Evolutionary conservation across 768 basidiomycete genomes (phyloP).

Genomic region (Mycena rosella): DNA sequence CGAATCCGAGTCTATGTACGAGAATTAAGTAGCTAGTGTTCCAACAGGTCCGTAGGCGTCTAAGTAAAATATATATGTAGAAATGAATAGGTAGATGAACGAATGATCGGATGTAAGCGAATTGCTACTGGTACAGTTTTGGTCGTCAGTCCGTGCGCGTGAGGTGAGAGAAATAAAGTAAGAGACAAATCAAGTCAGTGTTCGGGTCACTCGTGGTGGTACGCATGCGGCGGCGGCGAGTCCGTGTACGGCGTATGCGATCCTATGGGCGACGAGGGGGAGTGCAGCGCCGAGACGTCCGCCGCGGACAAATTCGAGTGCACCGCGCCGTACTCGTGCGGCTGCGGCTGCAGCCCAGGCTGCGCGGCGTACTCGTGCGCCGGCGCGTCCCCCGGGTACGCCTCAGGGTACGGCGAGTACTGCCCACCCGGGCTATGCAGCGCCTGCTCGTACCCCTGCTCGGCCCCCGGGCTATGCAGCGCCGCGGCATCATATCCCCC

Average conservation of each 20-base stretch:
- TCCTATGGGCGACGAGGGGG: not conserved
- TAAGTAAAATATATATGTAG: no score
- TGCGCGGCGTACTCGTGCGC: not conserved
- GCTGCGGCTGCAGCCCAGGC: not conserved
- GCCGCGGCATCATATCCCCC: no score
- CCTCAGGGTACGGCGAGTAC: not conserved
- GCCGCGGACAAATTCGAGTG: conserved; percentile 21
- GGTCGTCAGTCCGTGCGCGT: no score
- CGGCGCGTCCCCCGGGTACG: not conserved
- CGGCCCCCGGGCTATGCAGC: no score
- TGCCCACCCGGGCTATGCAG: not conserved
- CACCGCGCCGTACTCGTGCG: conserved; percentile 17
- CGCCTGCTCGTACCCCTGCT: not conserved
- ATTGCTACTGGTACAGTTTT: no score
- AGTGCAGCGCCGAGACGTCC: conserved; percentile 12
- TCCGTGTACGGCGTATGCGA: conserved; percentile 11
- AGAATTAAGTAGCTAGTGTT: no score
- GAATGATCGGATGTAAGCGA: no score
- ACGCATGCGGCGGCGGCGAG: not conserved
- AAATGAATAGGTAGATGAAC: no score
- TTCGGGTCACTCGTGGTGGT: not conserved
- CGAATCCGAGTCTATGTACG: no score
- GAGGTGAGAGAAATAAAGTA: no score
- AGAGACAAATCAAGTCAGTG: not conserved
- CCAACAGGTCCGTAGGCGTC: no score